Evolutionary conservation across 192 early-diverging fungal species (phyloP).

Genomic region (Coemansia aciculifera): DNA sequence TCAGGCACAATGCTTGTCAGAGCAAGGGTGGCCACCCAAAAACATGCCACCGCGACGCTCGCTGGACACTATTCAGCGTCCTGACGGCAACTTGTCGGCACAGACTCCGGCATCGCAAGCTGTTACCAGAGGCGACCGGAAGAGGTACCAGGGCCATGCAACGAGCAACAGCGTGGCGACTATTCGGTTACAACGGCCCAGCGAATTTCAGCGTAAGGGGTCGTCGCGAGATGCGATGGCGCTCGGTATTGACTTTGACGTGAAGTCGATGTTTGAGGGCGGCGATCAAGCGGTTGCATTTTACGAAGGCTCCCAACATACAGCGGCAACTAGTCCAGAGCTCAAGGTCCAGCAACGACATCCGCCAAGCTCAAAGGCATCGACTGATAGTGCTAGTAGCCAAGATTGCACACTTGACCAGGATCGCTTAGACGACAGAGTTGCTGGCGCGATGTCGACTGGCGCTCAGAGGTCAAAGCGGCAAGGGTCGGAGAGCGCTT

Average conservation of each 20-base stretch:
- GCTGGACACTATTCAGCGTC: constrained; percentile 30
- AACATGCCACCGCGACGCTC: constrained; percentile 38
- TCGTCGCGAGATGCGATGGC: constrained; percentile 50
- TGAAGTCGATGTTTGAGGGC: constrained; percentile 36
- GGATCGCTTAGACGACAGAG: neutral
- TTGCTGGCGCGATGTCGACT: neutral
- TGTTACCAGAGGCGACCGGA: constrained; percentile 14
- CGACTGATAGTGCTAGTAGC: constrained; percentile 10
- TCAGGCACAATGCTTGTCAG: neutral
- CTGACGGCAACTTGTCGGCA: constrained; percentile 3
- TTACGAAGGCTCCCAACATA: neutral
- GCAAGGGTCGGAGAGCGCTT: neutral
- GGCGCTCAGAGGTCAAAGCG: neutral
- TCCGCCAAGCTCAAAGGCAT: constrained; percentile 12
- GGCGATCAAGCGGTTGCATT: constrained; percentile 4
- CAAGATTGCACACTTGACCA: constrained; percentile 9
- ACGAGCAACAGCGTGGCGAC: constrained; percentile 46
- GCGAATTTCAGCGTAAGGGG: constrained; percentile 48
- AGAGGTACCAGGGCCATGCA: constrained; percentile 28
- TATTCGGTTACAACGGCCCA: constrained; percentile 56
- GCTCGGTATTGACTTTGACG: constrained; percentile 52
- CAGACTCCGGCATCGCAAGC: constrained; percentile 1
- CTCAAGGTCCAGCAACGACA: neutral
- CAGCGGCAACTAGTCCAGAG: neutral
- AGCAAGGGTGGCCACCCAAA: constrained; percentile 18